Conservation (phyloP, 257 asterid species). For the Jaltomata sinuosa region DNA sequence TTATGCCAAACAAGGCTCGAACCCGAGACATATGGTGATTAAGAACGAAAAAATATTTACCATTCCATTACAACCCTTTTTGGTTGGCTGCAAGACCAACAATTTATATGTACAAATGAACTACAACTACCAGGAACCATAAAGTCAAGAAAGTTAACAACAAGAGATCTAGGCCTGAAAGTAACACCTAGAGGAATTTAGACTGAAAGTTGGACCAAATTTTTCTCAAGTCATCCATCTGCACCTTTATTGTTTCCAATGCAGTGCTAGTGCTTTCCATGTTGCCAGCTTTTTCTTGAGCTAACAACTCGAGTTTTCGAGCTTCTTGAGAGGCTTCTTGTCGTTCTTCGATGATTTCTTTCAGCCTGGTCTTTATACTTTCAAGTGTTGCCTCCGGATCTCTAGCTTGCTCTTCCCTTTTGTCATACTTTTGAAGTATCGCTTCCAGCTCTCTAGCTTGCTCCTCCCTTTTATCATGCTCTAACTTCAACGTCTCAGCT, state of each 20-base stretch:
- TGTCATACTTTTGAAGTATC: too few species aligned
- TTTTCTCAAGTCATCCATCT: neutral
- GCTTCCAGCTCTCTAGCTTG: neutral
- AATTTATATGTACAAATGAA: too few species aligned
- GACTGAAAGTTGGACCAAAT: neutral
- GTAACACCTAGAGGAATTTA: neutral
- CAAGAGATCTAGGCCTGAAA: neutral
- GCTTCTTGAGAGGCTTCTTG: neutral
- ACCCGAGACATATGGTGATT: too few species aligned
- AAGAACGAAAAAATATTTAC: too few species aligned
- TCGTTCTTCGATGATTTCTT: neutral
- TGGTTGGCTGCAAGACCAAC: too few species aligned
- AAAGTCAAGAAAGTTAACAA: neutral
- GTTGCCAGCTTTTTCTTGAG: conserved; percentile 1
- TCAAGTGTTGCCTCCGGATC: too few species aligned
- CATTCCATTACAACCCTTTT: too few species aligned
- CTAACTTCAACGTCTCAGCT: neutral
- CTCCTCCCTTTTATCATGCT: neutral
- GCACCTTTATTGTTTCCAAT: neutral
- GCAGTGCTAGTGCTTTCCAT: neutral
- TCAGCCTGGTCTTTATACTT: neutral
- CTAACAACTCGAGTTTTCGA: neutral
- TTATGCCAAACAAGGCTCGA: too few species aligned
- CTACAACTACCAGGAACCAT: neutral
- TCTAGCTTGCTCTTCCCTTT: too few species aligned